Percentiles rank a stretch among this genome's conserved stretches.
phyloP scores from a whole-genome alignment of 139 green algal genomes.

The Edaphochlamys debaryana region DNA sequence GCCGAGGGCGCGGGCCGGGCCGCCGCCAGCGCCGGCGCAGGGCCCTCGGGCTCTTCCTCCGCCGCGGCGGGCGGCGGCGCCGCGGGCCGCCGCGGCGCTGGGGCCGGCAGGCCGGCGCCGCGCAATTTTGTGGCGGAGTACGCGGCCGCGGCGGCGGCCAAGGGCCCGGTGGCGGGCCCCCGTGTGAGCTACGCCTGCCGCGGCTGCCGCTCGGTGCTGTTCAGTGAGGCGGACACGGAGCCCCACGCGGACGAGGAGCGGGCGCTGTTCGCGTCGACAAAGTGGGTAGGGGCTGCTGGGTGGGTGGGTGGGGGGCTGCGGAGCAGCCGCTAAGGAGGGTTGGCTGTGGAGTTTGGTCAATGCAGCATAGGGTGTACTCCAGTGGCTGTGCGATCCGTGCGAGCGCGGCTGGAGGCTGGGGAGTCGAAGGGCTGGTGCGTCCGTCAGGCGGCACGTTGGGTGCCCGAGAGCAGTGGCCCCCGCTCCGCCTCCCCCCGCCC shows the following conservation, averaged over 20 bases:
- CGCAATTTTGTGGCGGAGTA: slow-evolving; percentile 39
- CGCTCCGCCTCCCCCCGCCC: no score
- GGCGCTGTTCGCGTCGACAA: slow-evolving; percentile 9
- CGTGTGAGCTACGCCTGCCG: slow-evolving; percentile 43
- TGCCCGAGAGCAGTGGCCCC: no score
- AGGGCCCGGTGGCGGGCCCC: not conserved
- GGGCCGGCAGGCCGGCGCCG: not conserved
- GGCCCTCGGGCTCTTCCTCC: not conserved
- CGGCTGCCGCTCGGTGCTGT: slow-evolving; percentile 32
- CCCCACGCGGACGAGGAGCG: slow-evolving; percentile 8
- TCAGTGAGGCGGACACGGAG: slow-evolving; percentile 31
- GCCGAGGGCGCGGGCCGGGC: not conserved
- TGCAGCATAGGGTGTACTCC: no score
- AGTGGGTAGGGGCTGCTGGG: slow-evolving; percentile 10
- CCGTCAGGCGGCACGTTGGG: no score
- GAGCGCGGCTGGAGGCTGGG: no score
- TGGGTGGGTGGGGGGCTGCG: not conserved
- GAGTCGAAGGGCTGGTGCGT: no score
- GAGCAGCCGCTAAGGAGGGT: not conserved
- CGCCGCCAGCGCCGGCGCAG: not conserved
- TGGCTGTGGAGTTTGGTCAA: no score
- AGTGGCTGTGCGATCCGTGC: no score
- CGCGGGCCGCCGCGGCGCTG: no score
- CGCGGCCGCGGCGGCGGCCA: slow-evolving; percentile 19
- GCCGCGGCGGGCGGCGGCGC: no score